Percentiles rank a stretch among this genome's conserved stretches.
Conservation (phyloP, 345 rosid genomes). For the Luvunga scandens region DNA sequence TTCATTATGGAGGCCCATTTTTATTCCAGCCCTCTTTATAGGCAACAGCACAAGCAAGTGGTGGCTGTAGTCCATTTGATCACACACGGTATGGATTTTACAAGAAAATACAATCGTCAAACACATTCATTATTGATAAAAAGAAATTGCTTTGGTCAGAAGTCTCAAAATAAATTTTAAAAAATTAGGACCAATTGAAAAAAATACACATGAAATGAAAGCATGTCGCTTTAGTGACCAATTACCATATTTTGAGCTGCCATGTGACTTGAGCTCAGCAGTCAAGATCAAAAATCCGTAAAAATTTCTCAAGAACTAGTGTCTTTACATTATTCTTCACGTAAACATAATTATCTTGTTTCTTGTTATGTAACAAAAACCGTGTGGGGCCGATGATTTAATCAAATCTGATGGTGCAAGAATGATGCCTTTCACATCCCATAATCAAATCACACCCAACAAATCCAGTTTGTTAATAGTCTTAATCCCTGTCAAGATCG, state of each 20-base stretch:
- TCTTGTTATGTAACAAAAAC: neutral
- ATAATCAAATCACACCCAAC: constrained; percentile 18
- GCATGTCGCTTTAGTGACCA: too few species aligned
- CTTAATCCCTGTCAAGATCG: neutral
- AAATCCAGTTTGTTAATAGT: constrained; percentile 5
- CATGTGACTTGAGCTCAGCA: too few species aligned
- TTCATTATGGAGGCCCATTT: neutral
- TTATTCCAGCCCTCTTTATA: neutral
- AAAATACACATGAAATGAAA: too few species aligned
- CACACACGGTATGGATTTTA: neutral
- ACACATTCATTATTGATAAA: too few species aligned
- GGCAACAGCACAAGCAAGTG: too few species aligned
- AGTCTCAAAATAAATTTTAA: too few species aligned
- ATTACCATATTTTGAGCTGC: too few species aligned
- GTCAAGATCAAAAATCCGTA: neutral
- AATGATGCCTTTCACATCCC: constrained; percentile 1
- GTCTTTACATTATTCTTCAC: neutral
- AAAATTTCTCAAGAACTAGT: neutral
- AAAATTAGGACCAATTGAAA: too few species aligned
- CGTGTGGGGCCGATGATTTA: constrained; percentile 31
- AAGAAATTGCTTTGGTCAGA: too few species aligned
- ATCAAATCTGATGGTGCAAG: neutral
- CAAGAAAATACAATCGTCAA: neutral
- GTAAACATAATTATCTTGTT: neutral
- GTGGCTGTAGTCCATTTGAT: too few species aligned